Base-by-base conservation (phyloP, 108 stramenopile species). In the Poteriospumella lacustris region DNA sequence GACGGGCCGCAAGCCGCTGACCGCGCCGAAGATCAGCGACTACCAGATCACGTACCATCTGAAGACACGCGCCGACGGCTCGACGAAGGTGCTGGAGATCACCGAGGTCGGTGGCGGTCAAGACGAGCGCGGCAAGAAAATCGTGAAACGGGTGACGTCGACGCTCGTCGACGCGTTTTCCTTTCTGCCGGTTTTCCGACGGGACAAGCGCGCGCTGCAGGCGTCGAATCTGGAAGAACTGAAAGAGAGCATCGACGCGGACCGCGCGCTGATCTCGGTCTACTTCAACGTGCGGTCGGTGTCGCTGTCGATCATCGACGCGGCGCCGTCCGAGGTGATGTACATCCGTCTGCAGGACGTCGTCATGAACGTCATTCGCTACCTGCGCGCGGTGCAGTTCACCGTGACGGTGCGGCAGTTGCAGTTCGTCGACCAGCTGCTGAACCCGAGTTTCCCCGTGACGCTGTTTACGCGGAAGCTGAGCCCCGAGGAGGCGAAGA, bases 391-490 rank as follows among this genome's bases (percentile, higher is more conserved):
- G 3, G 47, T 73, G 40, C 5, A 26, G 26, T 73, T 56, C 47
- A 3, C 33, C 31, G 43, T 73, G 3, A 73, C 70, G n/a, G 47
- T 73, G 26, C 33, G 36, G 5, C 31, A 39, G 9, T 33, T 73
- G 9, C 70, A 73, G 31, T 3, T 73, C 42, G 5, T 5, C 41
- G 36, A 73, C 42, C 70, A 73, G 42, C 33, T 73, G 42, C 24
- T 73, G 24, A 42, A 73, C 47, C 70, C 70, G 42, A n/a, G 9
- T 9, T 73, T 52, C 36, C 70, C 70, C 36, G 70, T 73, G 26
- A 5, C 33, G 26, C 47, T 73, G 12, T 52, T 73, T 73, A 9
- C 70, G 42, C 3, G 70, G 12, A 39, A 26, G 70, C 26, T 73
- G 15, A 73, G 41, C 3, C 31, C 28, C 38, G 47, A 19, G 19